Conservation (phyloP, 1,284 basidiomycete genomes). For the Megacollybia platyphylla region DNA sequence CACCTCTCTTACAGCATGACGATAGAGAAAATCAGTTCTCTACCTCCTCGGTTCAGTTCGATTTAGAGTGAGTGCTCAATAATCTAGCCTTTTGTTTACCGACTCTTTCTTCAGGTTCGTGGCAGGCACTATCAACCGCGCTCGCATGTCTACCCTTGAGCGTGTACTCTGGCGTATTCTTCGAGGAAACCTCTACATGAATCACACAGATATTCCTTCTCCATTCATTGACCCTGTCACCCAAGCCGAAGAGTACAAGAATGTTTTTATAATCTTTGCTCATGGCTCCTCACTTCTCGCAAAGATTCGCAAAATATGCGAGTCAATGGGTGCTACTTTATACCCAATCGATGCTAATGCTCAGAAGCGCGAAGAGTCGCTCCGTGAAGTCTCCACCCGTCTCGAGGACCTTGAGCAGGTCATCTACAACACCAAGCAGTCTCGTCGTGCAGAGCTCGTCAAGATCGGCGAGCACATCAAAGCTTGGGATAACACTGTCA, state of each 20-base stretch:
- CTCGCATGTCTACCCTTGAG: conserved; percentile 89
- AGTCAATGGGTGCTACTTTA: conserved; percentile 95
- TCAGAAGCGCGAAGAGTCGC: conserved; percentile 82
- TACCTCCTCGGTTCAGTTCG: conserved; percentile 49
- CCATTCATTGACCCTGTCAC: conserved; percentile 84
- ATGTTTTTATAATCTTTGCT: conserved; percentile 99
- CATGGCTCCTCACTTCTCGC: conserved; percentile 88
- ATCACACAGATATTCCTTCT: conserved; percentile 92
- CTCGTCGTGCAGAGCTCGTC: conserved; percentile 75
- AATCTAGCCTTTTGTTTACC: conserved; percentile 3
- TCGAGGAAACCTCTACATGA: conserved; percentile 98
- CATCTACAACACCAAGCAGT: conserved; percentile 83
- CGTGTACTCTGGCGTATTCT: conserved; percentile 97
- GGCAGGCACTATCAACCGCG: conserved; percentile 91
- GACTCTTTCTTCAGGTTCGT: conserved; percentile 55
- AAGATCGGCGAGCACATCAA: conserved; percentile 80
- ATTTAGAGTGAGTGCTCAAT: conserved; percentile 59
- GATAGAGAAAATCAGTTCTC: conserved; percentile 66
- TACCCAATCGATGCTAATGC: conserved; percentile 94
- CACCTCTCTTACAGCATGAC: conserved; percentile 86
- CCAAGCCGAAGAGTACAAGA: conserved; percentile 81
- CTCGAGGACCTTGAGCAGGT: conserved; percentile 91
- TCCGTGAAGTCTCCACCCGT: conserved; percentile 80
- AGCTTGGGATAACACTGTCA: conserved; percentile 90
- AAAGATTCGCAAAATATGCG: conserved; percentile 97